These are phyloP conservation scores for Coniochaeta sp. DNA, from an alignment of 2,329 filamentous ascomycete genomes.

Conservation along the genomic window DNA sequence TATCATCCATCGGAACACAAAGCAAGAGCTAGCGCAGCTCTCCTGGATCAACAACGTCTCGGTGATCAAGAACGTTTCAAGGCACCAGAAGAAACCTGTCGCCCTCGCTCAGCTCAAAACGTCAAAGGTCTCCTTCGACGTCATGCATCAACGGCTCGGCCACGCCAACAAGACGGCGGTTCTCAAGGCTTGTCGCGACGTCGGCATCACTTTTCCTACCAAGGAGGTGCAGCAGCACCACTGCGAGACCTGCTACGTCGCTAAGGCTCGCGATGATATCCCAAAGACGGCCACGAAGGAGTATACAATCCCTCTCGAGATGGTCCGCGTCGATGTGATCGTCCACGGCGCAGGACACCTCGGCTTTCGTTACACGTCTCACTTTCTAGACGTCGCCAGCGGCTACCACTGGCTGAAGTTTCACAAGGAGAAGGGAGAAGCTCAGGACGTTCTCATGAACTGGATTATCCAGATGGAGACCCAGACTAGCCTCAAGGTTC, in stretches of 20 bases:
- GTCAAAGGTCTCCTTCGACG: background rate
- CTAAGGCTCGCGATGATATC: background rate
- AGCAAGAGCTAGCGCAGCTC: background rate
- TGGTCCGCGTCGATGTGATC: background rate
- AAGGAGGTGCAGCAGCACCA: background rate
- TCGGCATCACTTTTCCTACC: background rate
- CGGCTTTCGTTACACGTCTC: background rate
- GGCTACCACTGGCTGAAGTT: background rate
- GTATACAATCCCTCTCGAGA: background rate
- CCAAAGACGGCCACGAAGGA: background rate
- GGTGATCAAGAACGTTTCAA: background rate
- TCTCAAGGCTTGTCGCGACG: background rate
- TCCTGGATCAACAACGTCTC: background rate
- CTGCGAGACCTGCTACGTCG: background rate
- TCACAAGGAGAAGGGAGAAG: background rate
- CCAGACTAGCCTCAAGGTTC: background rate
- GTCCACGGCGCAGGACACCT: background rate
- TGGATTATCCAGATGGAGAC: background rate
- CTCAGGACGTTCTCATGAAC: background rate
- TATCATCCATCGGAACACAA: background rate
- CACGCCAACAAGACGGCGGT: background rate
- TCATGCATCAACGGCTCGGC: background rate
- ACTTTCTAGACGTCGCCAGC: background rate
- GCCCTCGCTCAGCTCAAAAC: background rate
- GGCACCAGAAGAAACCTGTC: background rate